These are phyloP conservation scores for Galerina marginata DNA, from an alignment of 768 basidiomycete genomes.

Conservation along the genomic window DNA sequence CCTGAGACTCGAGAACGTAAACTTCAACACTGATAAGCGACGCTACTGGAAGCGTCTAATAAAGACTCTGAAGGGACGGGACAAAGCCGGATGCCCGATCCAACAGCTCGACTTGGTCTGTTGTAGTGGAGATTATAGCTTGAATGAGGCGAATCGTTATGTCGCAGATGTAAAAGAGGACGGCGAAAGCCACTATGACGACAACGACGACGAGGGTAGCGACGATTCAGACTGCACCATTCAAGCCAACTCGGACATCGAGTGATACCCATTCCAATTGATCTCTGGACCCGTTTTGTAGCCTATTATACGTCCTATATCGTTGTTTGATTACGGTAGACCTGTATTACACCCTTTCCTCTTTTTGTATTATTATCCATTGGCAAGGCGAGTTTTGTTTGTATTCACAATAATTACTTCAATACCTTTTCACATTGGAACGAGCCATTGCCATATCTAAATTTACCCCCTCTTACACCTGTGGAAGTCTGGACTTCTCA, in stretches of 20 bases:
- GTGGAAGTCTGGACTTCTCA: too few relatives aligned
- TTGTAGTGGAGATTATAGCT: constrained; percentile 9
- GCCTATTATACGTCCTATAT: not conserved
- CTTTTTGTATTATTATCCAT: too few relatives aligned
- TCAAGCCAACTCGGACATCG: constrained; percentile 13
- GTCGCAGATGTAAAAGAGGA: constrained; percentile 19
- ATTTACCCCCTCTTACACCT: too few relatives aligned
- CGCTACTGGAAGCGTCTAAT: constrained; percentile 18
- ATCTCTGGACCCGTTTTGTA: not conserved
- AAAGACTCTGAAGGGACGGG: constrained; percentile 16
- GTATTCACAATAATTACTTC: too few relatives aligned
- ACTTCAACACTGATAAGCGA: constrained; percentile 15
- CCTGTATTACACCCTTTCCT: too few relatives aligned
- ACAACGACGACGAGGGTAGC: constrained; percentile 7
- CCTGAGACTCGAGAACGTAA: constrained; percentile 13
- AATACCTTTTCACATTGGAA: too few relatives aligned
- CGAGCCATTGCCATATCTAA: too few relatives aligned
- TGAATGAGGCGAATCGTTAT: constrained; percentile 7
- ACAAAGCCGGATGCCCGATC: constrained; percentile 14
- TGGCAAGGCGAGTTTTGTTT: too few relatives aligned
- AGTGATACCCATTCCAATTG: not conserved
- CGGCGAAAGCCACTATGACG: constrained; percentile 14
- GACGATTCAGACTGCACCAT: constrained; percentile 25
- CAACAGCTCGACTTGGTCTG: constrained; percentile 17
- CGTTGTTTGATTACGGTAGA: too few relatives aligned